Conservation (phyloP, 2,329 filamentous ascomycete genomes). For the Tolypocladium guangdongense region DNA sequence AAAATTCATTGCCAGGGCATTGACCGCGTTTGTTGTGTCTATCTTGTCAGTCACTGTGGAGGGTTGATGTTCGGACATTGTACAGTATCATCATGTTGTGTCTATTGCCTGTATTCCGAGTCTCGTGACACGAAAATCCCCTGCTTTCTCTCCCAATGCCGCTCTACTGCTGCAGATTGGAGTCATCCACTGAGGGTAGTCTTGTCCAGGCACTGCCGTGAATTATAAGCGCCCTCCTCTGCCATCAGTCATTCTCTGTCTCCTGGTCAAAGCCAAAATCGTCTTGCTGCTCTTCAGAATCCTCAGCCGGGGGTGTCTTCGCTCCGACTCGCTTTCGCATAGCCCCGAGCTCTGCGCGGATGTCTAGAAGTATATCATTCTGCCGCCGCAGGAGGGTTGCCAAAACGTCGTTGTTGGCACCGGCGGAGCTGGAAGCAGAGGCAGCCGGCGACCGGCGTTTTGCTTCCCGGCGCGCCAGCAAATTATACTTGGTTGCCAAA, state of each 20-base stretch:
- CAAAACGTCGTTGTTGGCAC: neutral
- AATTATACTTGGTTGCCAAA: neutral
- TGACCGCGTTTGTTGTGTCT: too few species aligned
- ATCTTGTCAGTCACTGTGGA: too few species aligned
- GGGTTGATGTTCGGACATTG: too few species aligned
- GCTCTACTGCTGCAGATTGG: too few species aligned
- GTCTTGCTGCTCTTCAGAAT: neutral
- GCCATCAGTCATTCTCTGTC: neutral
- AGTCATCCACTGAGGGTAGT: too few species aligned
- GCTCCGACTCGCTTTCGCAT: neutral
- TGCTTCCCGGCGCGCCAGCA: neutral
- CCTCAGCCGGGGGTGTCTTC: neutral
- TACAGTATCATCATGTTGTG: too few species aligned
- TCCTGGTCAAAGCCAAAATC: neutral
- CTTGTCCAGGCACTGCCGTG: too few species aligned
- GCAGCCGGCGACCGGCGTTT: neutral
- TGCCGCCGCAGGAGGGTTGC: neutral
- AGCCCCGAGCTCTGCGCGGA: neutral
- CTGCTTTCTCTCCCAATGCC: too few species aligned
- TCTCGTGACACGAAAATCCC: too few species aligned
- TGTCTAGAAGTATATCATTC: neutral
- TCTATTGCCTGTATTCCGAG: too few species aligned
- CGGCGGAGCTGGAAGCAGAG: neutral
- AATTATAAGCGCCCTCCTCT: too few species aligned
- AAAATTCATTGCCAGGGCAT: too few species aligned